These are phyloP conservation scores for Cercospora zeina DNA, from an alignment of 2,329 filamentous ascomycete species.

Conservation along the genomic window DNA sequence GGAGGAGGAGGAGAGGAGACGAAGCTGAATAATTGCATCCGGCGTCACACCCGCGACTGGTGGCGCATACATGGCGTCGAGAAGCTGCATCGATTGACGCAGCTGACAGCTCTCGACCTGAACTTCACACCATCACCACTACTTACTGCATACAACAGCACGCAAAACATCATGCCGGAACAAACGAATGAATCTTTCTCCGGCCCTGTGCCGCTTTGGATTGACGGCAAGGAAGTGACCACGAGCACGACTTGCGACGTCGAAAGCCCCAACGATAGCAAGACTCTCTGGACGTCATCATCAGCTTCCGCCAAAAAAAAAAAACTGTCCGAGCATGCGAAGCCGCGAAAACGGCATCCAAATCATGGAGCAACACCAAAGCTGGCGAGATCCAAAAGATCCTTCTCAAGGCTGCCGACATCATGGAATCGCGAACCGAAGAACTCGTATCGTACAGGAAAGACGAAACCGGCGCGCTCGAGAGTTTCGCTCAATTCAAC, in stretches of 20 bases:
- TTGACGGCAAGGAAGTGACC: constrained; percentile 52
- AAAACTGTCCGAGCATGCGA: constrained; percentile 56
- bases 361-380: constrained; percentile 65
- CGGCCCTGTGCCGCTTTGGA: constrained; percentile 46
- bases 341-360: constrained; percentile 67
- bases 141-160: background rate
- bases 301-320: constrained; percentile 55
- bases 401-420: constrained; percentile 66
- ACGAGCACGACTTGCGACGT: constrained; percentile 57
- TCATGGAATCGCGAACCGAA: constrained; percentile 60
- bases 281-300: constrained; percentile 57
- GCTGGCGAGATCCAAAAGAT: constrained; percentile 65
- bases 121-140: background rate
- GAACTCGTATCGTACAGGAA: constrained; percentile 64
- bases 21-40: background rate
- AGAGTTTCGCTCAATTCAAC: constrained; percentile 46
- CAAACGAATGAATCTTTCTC: constrained; percentile 21
- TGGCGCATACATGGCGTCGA: background rate
- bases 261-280: constrained; percentile 55
- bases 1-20: no score
- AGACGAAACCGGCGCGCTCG: constrained; percentile 57
- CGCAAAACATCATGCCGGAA: constrained; percentile 12
- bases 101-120: background rate
- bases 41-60: background rate
- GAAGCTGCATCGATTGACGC: background rate